Percentiles rank a stretch among this genome's conserved stretches.
phyloP scores from a whole-genome alignment of 768 basidiomycete genomes.

The Roridomyces roridus region DNA sequence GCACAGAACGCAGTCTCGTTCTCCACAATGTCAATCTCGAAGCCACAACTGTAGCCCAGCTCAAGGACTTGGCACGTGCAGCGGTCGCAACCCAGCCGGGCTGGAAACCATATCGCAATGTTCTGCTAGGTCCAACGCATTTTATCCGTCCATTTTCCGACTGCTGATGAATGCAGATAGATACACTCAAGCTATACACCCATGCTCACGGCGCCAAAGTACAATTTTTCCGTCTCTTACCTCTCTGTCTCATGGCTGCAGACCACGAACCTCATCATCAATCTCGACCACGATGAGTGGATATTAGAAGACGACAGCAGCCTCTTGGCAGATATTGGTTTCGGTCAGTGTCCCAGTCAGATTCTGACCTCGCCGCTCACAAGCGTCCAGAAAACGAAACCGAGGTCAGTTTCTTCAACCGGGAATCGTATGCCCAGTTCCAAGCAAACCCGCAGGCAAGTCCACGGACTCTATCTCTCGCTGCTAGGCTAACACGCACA shows the following conservation, averaged over 20 bases:
- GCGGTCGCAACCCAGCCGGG: conserved; percentile 76
- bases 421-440: conserved; percentile 78
- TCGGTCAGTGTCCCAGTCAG: conserved; percentile 58
- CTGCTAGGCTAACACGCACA: not conserved
- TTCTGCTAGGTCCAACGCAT: conserved; percentile 59
- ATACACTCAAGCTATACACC: conserved; percentile 94
- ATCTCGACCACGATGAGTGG: conserved; percentile 95
- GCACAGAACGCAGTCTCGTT: conserved; percentile 88
- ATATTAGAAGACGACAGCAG: conserved; percentile 74
- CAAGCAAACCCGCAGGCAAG: conserved; percentile 83
- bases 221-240: conserved; percentile 9
- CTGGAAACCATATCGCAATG: conserved; percentile 89
- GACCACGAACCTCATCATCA: conserved; percentile 98
- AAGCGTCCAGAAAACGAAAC: conserved; percentile 84
- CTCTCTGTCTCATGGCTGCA: conserved; percentile 35
- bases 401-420: conserved; percentile 92
- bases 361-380: not conserved
- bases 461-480: not conserved
- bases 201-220: conserved; percentile 96
- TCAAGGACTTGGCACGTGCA: conserved; percentile 79
- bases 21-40: conserved; percentile 83
- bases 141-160: not conserved
- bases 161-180: conserved; percentile 44
- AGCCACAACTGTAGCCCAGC: conserved; percentile 73
- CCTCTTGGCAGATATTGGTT: conserved; percentile 70